Conservation (phyloP, 2,329 filamentous ascomycete genomes). For the Bisporella sp. region DNA sequence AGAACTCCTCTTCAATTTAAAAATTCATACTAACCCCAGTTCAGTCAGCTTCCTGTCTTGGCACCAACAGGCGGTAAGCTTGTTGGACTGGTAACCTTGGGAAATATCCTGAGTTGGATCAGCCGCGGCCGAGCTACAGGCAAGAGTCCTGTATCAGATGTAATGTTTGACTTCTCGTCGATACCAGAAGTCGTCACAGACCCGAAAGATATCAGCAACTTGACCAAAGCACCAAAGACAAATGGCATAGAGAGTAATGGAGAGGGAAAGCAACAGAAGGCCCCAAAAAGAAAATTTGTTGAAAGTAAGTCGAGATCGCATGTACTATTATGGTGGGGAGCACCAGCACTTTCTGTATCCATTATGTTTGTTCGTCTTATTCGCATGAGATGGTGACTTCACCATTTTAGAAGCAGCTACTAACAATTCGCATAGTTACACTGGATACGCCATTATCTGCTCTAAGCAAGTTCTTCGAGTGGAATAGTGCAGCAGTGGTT, state of each 20-base stretch:
- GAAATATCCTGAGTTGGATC: slow-evolving; percentile 88
- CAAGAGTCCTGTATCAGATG: slow-evolving; percentile 67
- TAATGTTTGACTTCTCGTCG: slow-evolving; percentile 95
- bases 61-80: slow-evolving; percentile 62
- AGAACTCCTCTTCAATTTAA: neutral
- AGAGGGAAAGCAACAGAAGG: slow-evolving; percentile 32
- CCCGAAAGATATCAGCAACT: slow-evolving; percentile 53
- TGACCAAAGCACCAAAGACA: slow-evolving; percentile 24
- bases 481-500: slow-evolving; percentile 94
- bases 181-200: slow-evolving; percentile 90
- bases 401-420: neutral
- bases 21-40: neutral
- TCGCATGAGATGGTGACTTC: too few relatives aligned
- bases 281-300: slow-evolving; percentile 66
- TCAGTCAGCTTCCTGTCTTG: slow-evolving; percentile 79
- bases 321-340: neutral
- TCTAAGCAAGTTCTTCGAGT: slow-evolving; percentile 91
- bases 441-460: slow-evolving; percentile 77
- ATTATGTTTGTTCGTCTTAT: too few relatives aligned
- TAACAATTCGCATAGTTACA: slow-evolving; percentile 50
- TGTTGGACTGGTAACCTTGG: slow-evolving; percentile 87
- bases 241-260: slow-evolving; percentile 17
- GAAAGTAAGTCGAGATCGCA: slow-evolving; percentile 47
- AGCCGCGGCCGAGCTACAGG: slow-evolving; percentile 73
- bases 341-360: neutral